phyloP scores from a whole-genome alignment of 108 stramenopile species.

The Epipyxis sp. region DNA sequence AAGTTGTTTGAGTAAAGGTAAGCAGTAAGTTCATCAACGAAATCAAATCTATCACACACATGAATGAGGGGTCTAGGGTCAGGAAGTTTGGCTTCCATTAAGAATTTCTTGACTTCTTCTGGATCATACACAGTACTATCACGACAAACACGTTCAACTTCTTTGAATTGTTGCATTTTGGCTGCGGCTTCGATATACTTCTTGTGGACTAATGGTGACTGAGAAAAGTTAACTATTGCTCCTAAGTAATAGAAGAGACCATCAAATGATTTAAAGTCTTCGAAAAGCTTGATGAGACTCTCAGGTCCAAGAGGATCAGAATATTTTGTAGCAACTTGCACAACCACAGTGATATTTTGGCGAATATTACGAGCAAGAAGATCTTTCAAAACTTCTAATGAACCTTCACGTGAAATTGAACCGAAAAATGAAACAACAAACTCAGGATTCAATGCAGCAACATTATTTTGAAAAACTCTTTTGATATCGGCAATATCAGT shows the following conservation, averaged over 20 bases:
- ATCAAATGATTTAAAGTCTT: conserved; percentile 88
- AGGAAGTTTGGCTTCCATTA: conserved; percentile 96
- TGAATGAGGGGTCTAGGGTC: conserved; percentile 99
- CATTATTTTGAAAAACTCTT: conserved; percentile 80
- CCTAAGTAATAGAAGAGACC: conserved; percentile 68
- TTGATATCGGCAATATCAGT: conserved; percentile 97
- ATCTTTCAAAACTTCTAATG: conserved; percentile 82
- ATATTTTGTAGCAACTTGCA: conserved; percentile 97
- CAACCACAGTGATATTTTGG: conserved; percentile 76
- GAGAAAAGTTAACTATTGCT: conserved; percentile 78
- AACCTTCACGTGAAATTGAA: conserved; percentile 84
- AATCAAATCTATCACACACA: conserved; percentile 98
- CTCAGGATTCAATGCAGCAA: conserved; percentile 89
- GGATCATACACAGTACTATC: conserved; percentile 98
- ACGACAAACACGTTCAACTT: conserved; percentile 97
- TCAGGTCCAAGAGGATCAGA: conserved; percentile 93
- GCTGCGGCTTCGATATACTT: conserved; percentile 89
- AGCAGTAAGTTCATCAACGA: conserved; percentile 95
- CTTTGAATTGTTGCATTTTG: conserved; percentile 90
- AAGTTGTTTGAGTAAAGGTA: conserved; percentile 98
- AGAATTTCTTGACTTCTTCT: conserved; percentile 88
- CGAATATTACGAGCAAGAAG: conserved; percentile 78
- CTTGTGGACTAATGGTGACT: conserved; percentile 96
- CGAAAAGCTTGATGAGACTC: conserved; percentile 88
- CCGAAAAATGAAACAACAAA: conserved; percentile 96